Evolutionary conservation across 2,329 filamentous ascomycete species (phyloP).

Genomic region (Neonectria ditissima): DNA sequence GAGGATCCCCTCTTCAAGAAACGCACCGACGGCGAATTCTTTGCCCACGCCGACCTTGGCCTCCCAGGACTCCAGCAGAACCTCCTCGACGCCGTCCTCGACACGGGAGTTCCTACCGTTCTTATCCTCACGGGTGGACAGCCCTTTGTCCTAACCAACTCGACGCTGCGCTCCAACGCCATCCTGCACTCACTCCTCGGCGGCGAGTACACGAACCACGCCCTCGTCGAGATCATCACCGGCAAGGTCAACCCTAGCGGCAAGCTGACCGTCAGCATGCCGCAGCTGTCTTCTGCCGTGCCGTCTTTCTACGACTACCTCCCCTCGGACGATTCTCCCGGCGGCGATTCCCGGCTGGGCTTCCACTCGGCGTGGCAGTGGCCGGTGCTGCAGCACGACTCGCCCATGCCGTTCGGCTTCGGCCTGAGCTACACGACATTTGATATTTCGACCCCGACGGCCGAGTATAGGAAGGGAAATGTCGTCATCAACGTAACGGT

Average conservation of each 20-base stretch:
- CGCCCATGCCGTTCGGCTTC: conserved; percentile 63
- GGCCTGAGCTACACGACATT: conserved; percentile 75
- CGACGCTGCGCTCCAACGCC: conserved; percentile 58
- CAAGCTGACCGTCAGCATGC: conserved; percentile 59
- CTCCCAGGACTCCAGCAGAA: conserved; percentile 50
- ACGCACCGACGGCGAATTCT: conserved; percentile 52
- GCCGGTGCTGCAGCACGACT: conserved; percentile 40
- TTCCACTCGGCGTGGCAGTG: conserved; percentile 59
- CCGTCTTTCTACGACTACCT: conserved; percentile 78
- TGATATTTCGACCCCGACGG: conserved; percentile 56
- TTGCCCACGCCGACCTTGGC: conserved; percentile 47
- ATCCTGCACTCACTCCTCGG: conserved; percentile 73
- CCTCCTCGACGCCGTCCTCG: conserved; percentile 49
- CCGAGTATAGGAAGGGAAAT: conserved; percentile 52
- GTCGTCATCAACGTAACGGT: conserved; percentile 61
- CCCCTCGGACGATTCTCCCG: conserved; percentile 68
- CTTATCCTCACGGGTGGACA: conserved; percentile 48
- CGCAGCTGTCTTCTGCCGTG: conserved; percentile 55
- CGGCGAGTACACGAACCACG: conserved; percentile 73
- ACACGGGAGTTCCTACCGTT: conserved; percentile 47
- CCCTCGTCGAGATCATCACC: conserved; percentile 72
- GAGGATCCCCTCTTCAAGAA: conserved; percentile 41
- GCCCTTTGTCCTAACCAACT: conserved; percentile 46
- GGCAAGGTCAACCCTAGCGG: conserved; percentile 68
- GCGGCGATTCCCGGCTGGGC: conserved; percentile 67